Base-by-base conservation (phyloP, 2,329 filamentous ascomycete genomes). In the Fusarium fujikuroi region DNA sequence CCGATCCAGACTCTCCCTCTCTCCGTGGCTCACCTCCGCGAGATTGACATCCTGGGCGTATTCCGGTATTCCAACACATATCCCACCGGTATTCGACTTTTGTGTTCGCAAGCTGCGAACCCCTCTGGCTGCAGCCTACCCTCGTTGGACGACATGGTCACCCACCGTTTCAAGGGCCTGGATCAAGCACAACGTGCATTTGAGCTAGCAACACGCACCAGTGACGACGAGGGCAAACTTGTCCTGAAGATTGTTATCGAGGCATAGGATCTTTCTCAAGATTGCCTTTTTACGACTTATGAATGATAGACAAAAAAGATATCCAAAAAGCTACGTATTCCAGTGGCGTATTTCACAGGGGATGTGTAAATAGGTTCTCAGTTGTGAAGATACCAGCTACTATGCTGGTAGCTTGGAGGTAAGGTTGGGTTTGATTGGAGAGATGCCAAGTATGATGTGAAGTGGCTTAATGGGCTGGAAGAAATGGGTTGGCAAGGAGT, bases 51-150 rank as follows among this genome's bases (percentile, higher is more conserved):
- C 37, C 83, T 94, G n/a, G 92, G 92, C 39, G 90, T 94, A 36
- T 94, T 95, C 83, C 87, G 92, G 53, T 95, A 95, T 75, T 91
- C 91, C 25, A 93, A 94, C 80, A 93, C 92, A 0, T 95, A 94
- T 77, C 86, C 89, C 9, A 91, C 89, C 2, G 92, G 92, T n/a
- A 92, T 95, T 66, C 85, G 85, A 44, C 79, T 91, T 80, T 81
- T 91, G 80, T 81, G 87, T 84, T 78, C 87, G 75, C 81, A 84
- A 68, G 72, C 72, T 30, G 78, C 81, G 43, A 81, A 80, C 5
- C 77, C 80, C 7, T 81, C 80, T 42, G 75, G 84, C 73, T 82
- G 84, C 14, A 83, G 84, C 11, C 84, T 92, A 25, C 92, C 92
- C 1, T 88, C 88, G 71, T 87, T 94, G 63, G 88, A 91, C 54